Evolutionary conservation across 2,329 filamentous ascomycete species (phyloP).

Genomic region (Cadophora luteo-olivacea): DNA sequence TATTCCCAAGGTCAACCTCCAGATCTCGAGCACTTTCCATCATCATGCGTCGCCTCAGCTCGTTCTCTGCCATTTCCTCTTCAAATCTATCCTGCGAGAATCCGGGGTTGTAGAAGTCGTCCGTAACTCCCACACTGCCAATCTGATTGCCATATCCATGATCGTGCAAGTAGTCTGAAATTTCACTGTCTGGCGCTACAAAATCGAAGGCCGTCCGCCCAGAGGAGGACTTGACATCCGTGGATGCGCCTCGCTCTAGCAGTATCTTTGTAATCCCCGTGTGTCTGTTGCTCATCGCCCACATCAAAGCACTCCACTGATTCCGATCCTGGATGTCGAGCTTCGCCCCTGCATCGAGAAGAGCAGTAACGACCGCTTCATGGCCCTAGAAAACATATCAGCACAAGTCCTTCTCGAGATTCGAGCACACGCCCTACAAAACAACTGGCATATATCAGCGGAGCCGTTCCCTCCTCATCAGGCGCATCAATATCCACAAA

Average conservation of each 20-base stretch:
- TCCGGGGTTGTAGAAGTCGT: constrained; percentile 94
- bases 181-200: constrained; percentile 92
- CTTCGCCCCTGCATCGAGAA: constrained; percentile 84
- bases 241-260: constrained; percentile 92
- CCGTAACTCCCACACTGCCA: constrained; percentile 77
- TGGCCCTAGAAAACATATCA: constrained; percentile 67
- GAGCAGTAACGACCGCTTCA: constrained; percentile 81
- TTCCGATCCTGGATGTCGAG: constrained; percentile 96
- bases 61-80: constrained; percentile 95
- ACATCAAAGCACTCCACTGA: constrained; percentile 98
- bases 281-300: constrained; percentile 98
- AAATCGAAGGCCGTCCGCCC: constrained; percentile 96
- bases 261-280: constrained; percentile 94
- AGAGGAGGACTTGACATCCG: constrained; percentile 92
- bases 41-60: constrained; percentile 97
- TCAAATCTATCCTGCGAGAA: constrained; percentile 94
- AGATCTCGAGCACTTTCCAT: constrained; percentile 97
- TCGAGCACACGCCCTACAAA: constrained; percentile 66
- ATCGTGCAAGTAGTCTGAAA: constrained; percentile 93
- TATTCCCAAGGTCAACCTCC: constrained; percentile 93
- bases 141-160: constrained; percentile 81
- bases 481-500: constrained; percentile 86
- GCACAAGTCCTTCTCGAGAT: not conserved
- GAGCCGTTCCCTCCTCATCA: constrained; percentile 95
- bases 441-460: constrained; percentile 96